Base-by-base conservation (phyloP, 192 early-diverging fungal species). In the Geranomyces variabilis region DNA sequence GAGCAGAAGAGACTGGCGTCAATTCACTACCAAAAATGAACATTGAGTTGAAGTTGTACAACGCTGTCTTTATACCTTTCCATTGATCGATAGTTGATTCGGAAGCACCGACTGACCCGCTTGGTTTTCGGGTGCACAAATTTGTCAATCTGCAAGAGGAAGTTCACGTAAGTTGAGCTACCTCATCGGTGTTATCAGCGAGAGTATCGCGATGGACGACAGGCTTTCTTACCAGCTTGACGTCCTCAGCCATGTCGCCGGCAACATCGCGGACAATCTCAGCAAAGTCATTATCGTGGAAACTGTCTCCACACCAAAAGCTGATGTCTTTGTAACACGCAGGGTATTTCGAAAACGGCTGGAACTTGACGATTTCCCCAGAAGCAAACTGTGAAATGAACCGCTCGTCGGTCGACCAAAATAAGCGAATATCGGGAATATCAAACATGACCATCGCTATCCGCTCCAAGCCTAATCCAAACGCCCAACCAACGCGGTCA, bases 31-130 rank as follows among this genome's bases (percentile, higher is more conserved):
- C 14, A n/a, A 6, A 24, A 26, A 67, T 7, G 65, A 61, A 31
- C 24, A 55, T 0, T 45, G 33, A 28, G 36, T n/a, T n/a, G 24
- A 65, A 49, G 46, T 28, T 31, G 2, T 46, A 36, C 44, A 64
- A 64, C 29, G n/a, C n/a, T n/a, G n/a, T n/a, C 22, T 13, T 53
- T 62, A 51, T 81, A 88, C 89, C 90, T 88, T 76, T 99, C 96
- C 96, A 99, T 99, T 6, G 95, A 94, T 56, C 95, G 80, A 71
- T 97, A 99, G 75, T 90, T 91, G 72, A 99, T 96, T 51, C 95
- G 85, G 81, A 93, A 99, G 76, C 95, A 99, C 28, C 87, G 81
- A 67, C 94, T 95, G 30, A 83, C 81, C 58, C 82, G 85, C 31
- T 92, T 90, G 0, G 93, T 92, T 79, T 94, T 96, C 30, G 93